A percentile compares a stretch with the other conserved stretches of the same genome.
phyloP scores from a whole-genome alignment of 1,284 basidiomycete genomes.

The Pseudozyma hubeiensis region DNA sequence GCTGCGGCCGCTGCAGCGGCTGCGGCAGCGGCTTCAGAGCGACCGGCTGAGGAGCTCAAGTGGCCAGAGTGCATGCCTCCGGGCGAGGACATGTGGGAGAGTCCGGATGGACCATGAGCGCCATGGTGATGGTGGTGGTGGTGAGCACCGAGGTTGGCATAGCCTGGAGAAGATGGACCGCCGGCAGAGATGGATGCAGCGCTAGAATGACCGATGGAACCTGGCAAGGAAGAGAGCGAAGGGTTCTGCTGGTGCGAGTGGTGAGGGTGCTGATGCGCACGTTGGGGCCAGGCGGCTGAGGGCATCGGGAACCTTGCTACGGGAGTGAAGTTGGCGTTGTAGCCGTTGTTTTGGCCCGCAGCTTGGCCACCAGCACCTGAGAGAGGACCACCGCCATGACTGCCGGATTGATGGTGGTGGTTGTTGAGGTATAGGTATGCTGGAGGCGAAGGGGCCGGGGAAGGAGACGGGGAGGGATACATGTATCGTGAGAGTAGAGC shows the following conservation, averaged over 20 bases:
- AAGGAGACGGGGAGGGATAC: slow-evolving; percentile 62
- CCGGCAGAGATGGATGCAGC: slow-evolving; percentile 40
- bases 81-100: slow-evolving; percentile 55
- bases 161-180: slow-evolving; percentile 61
- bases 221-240: slow-evolving; percentile 61
- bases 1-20: slow-evolving; percentile 40
- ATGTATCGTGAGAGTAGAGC: slow-evolving; percentile 45
- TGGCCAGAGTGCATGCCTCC: slow-evolving; percentile 51
- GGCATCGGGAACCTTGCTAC: slow-evolving; percentile 53
- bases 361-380: slow-evolving; percentile 36
- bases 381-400: slow-evolving; percentile 48
- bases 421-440: slow-evolving; percentile 61
- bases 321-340: slow-evolving; percentile 46
- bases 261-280: slow-evolving; percentile 45
- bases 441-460: slow-evolving; percentile 63
- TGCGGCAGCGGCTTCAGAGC: slow-evolving; percentile 31
- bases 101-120: slow-evolving; percentile 50
- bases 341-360: slow-evolving; percentile 25
- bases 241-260: slow-evolving; percentile 62
- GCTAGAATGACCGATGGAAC: slow-evolving; percentile 51
- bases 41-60: slow-evolving; percentile 32
- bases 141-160: slow-evolving; percentile 38
- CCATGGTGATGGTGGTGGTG: slow-evolving; percentile 57
- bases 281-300: slow-evolving; percentile 37
- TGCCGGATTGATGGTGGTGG: slow-evolving; percentile 50